These are phyloP conservation scores for Nectriaceae sp. DNA, from an alignment of 2,329 filamentous ascomycete genomes.

Conservation along the genomic window DNA sequence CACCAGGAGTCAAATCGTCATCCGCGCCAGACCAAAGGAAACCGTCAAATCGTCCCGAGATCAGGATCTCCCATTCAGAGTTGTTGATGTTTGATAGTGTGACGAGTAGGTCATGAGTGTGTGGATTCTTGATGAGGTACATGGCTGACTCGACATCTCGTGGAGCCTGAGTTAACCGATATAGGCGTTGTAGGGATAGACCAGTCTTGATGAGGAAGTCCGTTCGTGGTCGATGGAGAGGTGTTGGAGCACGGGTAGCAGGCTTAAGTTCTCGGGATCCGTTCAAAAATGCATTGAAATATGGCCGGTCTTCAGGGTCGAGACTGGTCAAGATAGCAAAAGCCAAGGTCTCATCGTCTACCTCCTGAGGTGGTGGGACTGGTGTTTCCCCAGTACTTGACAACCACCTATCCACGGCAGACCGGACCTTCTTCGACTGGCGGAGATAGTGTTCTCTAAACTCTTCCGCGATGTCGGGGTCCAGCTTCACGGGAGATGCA, in stretches of 20 bases:
- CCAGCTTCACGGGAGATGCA: constrained; percentile 70
- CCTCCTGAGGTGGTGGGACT: constrained; percentile 77
- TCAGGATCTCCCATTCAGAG: constrained; percentile 96
- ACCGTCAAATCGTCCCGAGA: constrained; percentile 90
- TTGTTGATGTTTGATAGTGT: constrained; percentile 86
- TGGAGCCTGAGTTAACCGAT: constrained; percentile 71
- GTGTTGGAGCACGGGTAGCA: constrained; percentile 67
- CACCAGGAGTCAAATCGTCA: constrained; percentile 45
- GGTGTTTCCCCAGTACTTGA: constrained; percentile 74
- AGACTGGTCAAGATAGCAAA: constrained; percentile 94
- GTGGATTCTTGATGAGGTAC: constrained; percentile 80
- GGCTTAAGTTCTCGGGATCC: constrained; percentile 59
- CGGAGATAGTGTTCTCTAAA: constrained; percentile 90
- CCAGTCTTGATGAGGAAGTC: constrained; percentile 76
- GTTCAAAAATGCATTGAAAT: constrained; percentile 79
- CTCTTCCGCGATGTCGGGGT: constrained; percentile 92
- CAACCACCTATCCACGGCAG: constrained; percentile 90
- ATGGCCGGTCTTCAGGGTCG: constrained; percentile 70
- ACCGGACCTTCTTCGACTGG: constrained; percentile 88
- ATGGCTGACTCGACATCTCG: constrained; percentile 85
- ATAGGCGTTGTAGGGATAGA: constrained; percentile 80
- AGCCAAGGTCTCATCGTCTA: constrained; percentile 90
- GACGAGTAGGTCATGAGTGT: constrained; percentile 81
- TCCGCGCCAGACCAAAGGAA: constrained; percentile 95
- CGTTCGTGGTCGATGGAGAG: constrained; percentile 64